Evolutionary conservation across 495 filamentous ascomycete genomes (phyloP).

Genomic region (Ascodesmis nigricans): DNA sequence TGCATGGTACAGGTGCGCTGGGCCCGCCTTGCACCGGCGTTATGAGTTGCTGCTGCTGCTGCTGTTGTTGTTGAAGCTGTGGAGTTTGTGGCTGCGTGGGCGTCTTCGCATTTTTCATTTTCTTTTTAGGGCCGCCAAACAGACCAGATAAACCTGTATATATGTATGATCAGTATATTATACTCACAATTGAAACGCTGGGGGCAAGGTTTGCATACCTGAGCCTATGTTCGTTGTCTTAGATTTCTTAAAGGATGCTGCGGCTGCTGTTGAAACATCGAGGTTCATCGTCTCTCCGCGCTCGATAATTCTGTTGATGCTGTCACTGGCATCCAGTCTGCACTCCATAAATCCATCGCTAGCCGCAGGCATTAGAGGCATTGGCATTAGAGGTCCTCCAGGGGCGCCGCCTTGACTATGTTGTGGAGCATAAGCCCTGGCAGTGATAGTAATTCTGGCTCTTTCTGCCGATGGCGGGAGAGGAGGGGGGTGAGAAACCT

Average conservation of each 20-base stretch:
- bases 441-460: neutral
- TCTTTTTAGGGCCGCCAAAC: neutral
- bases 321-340: too few species aligned
- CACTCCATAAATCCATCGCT: too few species aligned
- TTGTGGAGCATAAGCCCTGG: neutral
- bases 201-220: neutral
- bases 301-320: too few species aligned
- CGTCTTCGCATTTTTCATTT: neutral
- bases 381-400: too few species aligned
- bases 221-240: neutral
- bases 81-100: constrained; percentile 2
- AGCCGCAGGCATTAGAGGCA: too few species aligned
- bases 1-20: neutral
- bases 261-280: neutral
- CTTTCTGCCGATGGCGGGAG: neutral
- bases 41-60: neutral
- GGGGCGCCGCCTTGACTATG: too few species aligned
- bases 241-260: neutral
- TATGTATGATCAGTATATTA: neutral
- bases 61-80: constrained; percentile 1
- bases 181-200: neutral
- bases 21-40: neutral
- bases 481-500: neutral
- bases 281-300: too few species aligned
- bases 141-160: neutral